phyloP scores from a whole-genome alignment of 306 rosid genomes.

The Castanopsis chinensis region DNA sequence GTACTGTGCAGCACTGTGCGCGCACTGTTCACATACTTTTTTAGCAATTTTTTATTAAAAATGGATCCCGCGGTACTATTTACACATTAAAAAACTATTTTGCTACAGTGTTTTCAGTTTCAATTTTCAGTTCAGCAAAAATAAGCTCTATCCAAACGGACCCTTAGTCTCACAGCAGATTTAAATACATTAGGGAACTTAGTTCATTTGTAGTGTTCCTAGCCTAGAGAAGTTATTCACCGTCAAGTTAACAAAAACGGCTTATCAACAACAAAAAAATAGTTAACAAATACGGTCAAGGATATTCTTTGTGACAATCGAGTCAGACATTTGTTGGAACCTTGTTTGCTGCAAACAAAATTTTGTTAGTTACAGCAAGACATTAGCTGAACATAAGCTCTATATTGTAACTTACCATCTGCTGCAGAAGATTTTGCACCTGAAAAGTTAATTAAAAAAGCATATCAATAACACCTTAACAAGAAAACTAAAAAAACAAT shows the following conservation, averaged over 20 bases:
- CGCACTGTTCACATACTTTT: too few relatives aligned
- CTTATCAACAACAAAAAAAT: too few relatives aligned
- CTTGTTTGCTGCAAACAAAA: conserved; percentile 74
- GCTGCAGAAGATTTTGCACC: conserved; percentile 99
- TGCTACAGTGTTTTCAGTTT: too few relatives aligned
- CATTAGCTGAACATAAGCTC: conserved; percentile 15
- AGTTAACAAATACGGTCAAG: conserved; percentile 31
- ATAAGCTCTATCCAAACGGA: too few relatives aligned
- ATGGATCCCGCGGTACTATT: too few relatives aligned
- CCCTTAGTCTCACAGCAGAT: not conserved
- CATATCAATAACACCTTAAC: conserved; percentile 13
- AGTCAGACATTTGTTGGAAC: conserved; percentile 92
- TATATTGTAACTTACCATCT: conserved; percentile 73
- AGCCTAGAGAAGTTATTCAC: not conserved
- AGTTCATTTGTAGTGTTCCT: not conserved
- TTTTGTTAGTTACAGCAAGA: conserved; percentile 24
- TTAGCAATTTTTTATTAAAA: too few relatives aligned
- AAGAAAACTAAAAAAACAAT: conserved; percentile 11
- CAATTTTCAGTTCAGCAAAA: too few relatives aligned
- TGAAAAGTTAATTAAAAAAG: conserved; percentile 25
- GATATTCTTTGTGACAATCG: conserved; percentile 93
- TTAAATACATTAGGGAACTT: not conserved
- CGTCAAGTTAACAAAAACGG: not conserved
- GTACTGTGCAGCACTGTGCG: too few relatives aligned
- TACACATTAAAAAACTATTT: too few relatives aligned